Base-by-base conservation (phyloP, 371 early-diverging fungal species). In the Mucor lusitanicus region DNA sequence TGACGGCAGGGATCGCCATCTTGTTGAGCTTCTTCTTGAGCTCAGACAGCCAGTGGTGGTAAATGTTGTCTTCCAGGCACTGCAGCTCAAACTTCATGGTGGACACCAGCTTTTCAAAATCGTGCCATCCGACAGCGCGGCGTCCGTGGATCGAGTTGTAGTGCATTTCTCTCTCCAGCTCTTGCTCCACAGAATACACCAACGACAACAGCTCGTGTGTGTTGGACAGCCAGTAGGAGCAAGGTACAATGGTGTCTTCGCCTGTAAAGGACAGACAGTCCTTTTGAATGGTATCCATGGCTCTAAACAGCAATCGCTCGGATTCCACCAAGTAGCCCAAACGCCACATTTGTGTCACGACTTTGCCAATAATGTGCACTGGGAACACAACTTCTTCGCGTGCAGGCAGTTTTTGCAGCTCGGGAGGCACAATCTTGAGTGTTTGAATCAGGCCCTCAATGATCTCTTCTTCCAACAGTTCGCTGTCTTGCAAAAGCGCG, bases 181-280 rank as follows among this genome's bases (percentile, higher is more conserved):
- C 77, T 50, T 68, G 77, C 61, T 86, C 83, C 13, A 83, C 77
- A 25, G 76, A 76, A 61, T 75, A 82, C 0, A 84, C 74, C 58
- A 88, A 68, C 2, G 93, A 94, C 64, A 96, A 78, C 46, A 98
- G 81, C 81, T 97, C 98, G 68, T 92, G 95, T 32, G 93, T 91
- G 76, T 98, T 98, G 40, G 96, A 92, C 35, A 98, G 84, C 99
- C 99, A 98, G 82, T 93, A 96, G 63, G 88, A 82, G 60, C 88
- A 84, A 39, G 92, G 85, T 59, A 87, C 78, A 61, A 88, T 81
- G 13, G 90, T 81, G 28, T 88, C 88, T 55, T 91, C 88, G 40
- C 81, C 84, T 13, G 70, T 69, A 46, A 85, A 77, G 48, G 68
- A 83, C 67, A 87, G 76, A n/a, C 90, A 89, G 61, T 88, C 82